Conservation (phyloP, 169 alveolate genomes). For the Cryptosporidium muris region DNA sequence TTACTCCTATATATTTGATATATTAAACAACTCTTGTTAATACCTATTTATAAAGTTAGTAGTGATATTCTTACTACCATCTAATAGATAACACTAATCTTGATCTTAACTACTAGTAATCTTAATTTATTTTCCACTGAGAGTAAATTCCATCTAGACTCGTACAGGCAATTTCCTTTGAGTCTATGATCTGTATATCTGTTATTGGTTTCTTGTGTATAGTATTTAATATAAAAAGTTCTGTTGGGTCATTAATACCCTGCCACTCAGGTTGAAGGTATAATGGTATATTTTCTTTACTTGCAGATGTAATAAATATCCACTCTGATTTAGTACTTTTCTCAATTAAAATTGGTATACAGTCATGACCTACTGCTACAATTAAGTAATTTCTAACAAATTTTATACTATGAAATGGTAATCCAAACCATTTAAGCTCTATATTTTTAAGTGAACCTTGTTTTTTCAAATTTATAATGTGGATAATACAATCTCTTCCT, state of each 20-base stretch:
- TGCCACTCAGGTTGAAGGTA: constrained; percentile 44
- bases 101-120: background rate
- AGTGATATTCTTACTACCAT: background rate
- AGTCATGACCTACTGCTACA: constrained; percentile 61
- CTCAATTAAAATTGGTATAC: constrained; percentile 44
- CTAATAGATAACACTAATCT: background rate
- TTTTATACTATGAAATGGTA: constrained; percentile 36
- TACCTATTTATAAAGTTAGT: background rate
- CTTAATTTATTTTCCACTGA: constrained; percentile 19
- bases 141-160: constrained; percentile 54
- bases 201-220: constrained; percentile 50
- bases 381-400: constrained; percentile 21
- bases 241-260: constrained; percentile 34
- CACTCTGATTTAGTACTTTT: constrained; percentile 14
- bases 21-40: background rate
- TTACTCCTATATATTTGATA: no score
- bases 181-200: constrained; percentile 5
- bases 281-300: constrained; percentile 23
- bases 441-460: background rate
- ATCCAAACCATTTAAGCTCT: constrained; percentile 59
- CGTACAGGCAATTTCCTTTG: constrained; percentile 7
- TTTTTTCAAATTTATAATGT: constrained; percentile 7
- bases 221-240: constrained; percentile 38
- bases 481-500: constrained; percentile 30
- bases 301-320: constrained; percentile 13